Evolutionary conservation across 306 rosid species (phyloP).

Genomic region (Vigna mungo): DNA sequence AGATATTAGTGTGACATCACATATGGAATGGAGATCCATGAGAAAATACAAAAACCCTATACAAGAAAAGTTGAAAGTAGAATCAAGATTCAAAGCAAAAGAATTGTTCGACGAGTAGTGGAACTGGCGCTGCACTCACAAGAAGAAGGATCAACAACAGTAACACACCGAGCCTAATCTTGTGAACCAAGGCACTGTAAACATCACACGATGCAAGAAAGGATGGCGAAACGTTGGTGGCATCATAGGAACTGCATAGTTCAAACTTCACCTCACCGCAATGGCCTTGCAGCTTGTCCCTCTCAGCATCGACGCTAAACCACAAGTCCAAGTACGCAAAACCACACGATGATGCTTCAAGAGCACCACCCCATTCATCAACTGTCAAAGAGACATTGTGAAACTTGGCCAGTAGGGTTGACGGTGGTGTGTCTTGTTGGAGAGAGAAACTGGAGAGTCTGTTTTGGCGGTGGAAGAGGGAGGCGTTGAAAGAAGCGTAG

Average conservation of each 20-base stretch:
- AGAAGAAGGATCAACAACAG: slow-evolving; percentile 38
- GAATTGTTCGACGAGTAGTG: slow-evolving; percentile 37
- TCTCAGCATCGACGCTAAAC: slow-evolving; percentile 24
- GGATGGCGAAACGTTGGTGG: neutral
- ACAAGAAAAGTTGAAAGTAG: neutral
- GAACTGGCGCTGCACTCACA: slow-evolving; percentile 28
- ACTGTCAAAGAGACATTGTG: slow-evolving; percentile 25
- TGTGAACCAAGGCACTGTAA: slow-evolving; percentile 39
- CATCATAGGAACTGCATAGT: slow-evolving; percentile 21
- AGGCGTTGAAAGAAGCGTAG: slow-evolving; percentile 34
- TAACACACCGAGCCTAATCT: slow-evolving; percentile 3
- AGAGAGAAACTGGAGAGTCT: slow-evolving; percentile 32
- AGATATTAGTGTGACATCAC: neutral
- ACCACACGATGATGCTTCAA: slow-evolving; percentile 29
- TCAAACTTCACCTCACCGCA: slow-evolving; percentile 47
- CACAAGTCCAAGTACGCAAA: slow-evolving; percentile 36
- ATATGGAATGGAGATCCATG: slow-evolving; percentile 15
- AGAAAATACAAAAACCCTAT: neutral
- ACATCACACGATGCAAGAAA: slow-evolving; percentile 36
- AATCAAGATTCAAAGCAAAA: slow-evolving; percentile 36
- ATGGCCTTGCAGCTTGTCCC: slow-evolving; percentile 43
- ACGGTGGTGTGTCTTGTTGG: neutral
- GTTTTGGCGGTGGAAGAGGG: slow-evolving; percentile 41
- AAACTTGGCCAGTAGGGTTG: slow-evolving; percentile 27
- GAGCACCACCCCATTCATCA: slow-evolving; percentile 34